phyloP scores from a whole-genome alignment of 208 protist species.

The Trichomonas gallinae region DNA sequence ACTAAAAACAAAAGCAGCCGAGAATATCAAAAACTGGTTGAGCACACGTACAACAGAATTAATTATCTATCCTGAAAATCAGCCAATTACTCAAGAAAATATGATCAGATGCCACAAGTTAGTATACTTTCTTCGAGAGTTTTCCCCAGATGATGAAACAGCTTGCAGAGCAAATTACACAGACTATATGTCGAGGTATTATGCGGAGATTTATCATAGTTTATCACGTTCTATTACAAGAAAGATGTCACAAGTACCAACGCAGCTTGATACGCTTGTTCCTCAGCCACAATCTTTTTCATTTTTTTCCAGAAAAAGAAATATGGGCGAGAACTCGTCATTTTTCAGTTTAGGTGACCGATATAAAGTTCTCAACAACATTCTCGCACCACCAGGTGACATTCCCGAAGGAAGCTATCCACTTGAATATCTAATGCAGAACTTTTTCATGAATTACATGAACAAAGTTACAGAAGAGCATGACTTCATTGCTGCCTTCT shows the following conservation, averaged over 20 bases:
- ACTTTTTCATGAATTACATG: neutral
- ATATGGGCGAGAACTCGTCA: neutral
- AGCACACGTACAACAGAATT: neutral
- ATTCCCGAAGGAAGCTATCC: neutral
- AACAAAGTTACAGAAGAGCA: neutral
- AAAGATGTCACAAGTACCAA: neutral
- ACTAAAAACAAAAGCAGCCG: neutral
- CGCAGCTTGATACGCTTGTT: neutral
- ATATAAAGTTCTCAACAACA: neutral
- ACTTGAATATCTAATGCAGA: neutral
- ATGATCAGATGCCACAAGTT: neutral
- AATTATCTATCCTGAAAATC: neutral
- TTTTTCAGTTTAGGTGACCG: neutral
- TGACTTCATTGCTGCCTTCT: neutral
- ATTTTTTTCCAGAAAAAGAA: neutral
- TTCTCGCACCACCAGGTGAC: neutral
- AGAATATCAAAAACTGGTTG: neutral
- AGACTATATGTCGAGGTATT: neutral
- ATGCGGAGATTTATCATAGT: neutral
- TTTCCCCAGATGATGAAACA: neutral
- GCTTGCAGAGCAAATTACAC: neutral
- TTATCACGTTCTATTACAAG: neutral
- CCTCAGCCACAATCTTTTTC: neutral
- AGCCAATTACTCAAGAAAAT: neutral
- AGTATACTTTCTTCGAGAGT: neutral